Percentiles rank a stretch among this genome's conserved stretches.
Conservation (phyloP, 495 filamentous ascomycete species). For the Lasiosphaeriaceae sp. region DNA sequence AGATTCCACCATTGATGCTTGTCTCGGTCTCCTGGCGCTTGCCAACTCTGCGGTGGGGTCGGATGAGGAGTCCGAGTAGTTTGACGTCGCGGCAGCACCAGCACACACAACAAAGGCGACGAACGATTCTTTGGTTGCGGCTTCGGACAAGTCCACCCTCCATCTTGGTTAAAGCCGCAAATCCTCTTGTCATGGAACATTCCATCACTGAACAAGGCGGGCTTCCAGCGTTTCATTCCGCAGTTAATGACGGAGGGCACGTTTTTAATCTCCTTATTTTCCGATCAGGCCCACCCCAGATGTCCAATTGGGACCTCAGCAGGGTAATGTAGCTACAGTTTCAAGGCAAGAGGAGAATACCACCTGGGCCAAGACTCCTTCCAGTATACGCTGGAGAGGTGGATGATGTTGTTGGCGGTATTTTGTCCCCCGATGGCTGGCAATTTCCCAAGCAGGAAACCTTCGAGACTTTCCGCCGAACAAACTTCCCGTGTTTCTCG, state of each 20-base stretch:
- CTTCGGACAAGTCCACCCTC: background rate
- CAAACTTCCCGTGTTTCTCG: slow-evolving; percentile 8
- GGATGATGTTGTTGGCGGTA: background rate
- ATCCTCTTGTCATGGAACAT: slow-evolving; percentile 12
- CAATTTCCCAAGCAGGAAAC: slow-evolving; percentile 24
- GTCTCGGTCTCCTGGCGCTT: background rate
- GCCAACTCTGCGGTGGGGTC: background rate
- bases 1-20: slow-evolving; percentile 8
- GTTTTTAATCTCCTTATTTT: slow-evolving; percentile 29
- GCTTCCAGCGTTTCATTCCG: slow-evolving; percentile 27
- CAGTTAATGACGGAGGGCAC: slow-evolving; percentile 21
- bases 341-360: background rate
- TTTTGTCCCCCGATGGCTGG: background rate
- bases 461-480: slow-evolving; percentile 27
- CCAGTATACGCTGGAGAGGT: background rate
- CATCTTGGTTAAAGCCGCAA: slow-evolving; percentile 14
- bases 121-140: background rate
- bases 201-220: slow-evolving; percentile 11
- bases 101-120: background rate
- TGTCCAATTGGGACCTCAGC: background rate
- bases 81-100: background rate
- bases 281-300: slow-evolving; percentile 17
- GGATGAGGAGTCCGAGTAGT: background rate
- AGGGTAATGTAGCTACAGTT: slow-evolving; percentile 6
- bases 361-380: background rate